phyloP scores from a whole-genome alignment of 345 rosid genomes.

The Orychophragmus violaceus region DNA sequence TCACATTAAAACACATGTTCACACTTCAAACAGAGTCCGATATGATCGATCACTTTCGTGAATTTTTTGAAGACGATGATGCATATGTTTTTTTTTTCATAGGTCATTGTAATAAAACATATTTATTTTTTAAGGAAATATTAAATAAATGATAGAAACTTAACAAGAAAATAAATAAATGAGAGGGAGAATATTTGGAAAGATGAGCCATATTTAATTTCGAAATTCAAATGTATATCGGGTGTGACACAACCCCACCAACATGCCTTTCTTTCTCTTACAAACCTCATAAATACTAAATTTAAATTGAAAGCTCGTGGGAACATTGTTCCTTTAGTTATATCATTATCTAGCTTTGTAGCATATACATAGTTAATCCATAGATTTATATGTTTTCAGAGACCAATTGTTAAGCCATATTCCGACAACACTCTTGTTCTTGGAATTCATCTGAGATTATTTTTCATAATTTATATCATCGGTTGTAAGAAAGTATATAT shows the following conservation, averaged over 20 bases:
- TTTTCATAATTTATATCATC: neutral
- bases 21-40: neutral
- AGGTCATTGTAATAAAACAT: neutral
- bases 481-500: neutral
- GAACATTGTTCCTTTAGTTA: conserved; percentile 30
- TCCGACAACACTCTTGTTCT: neutral
- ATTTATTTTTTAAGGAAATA: conserved; percentile 2
- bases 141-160: conserved; percentile 21
- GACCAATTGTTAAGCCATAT: neutral
- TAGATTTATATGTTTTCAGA: neutral
- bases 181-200: conserved; percentile 33
- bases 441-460: neutral
- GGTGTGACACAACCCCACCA: conserved; percentile 34
- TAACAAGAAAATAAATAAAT: conserved; percentile 16
- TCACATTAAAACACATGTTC: neutral
- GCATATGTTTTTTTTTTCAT: neutral
- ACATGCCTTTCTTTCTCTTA: conserved; percentile 34
- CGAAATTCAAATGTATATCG: conserved; percentile 43
- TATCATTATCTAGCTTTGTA: conserved; percentile 17
- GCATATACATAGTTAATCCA: neutral
- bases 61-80: neutral
- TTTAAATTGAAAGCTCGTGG: conserved; percentile 40
- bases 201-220: conserved; percentile 35
- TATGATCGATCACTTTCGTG: neutral
- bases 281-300: conserved; percentile 49